Evolutionary conservation across 306 rosid species (phyloP), one percentile per base, ranked within the genome.

Genomic region (Arachis hypogaea): DNA sequence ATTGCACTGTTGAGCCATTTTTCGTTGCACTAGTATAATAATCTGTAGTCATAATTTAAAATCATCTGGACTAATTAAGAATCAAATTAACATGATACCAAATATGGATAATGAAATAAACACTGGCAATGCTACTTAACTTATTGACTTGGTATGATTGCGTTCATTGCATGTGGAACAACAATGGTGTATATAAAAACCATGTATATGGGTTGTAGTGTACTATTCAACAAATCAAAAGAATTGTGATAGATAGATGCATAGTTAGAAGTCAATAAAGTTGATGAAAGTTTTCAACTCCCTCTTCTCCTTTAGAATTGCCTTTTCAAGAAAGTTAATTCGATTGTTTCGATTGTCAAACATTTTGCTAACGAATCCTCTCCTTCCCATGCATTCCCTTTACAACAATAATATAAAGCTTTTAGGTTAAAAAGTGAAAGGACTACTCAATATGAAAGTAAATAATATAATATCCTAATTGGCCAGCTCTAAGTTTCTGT

Each of bases 251-350:
- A 22, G 4, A 33, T 33, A 0, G 2, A 33, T 33, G 2, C 2
- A 33, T 75, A 68, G n/a, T 61, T 9, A 41, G 74, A 66, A 72
- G 84, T 72, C 87, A 80, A 82, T 59, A 60, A 83, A 58, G 87
- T 68, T 56, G 79, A 80, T 76, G 36, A 41, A 74, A 80, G 62
- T 54, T 54, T 78, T 68, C 84, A 75, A 81, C 77, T 65, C 14
- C 66, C 64, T 38, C 45, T n/a, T 43, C 42, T 8, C 43, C 18
- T 33, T 77, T 11, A 10, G 54, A 62, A 43, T 71, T 62, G 38
- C 80, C 82, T 73, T 67, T 68, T 1, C 12, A 71, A 68, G 52
- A 56, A 75, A 57, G 74, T 18, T 64, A 52, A 49, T 36, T 12
- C 71, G 66, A 64, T 72, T 68, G 77, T 80, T 36, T 12, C 71